Evolutionary conservation across 345 rosid species (phyloP).

Genomic region (Acer negundo): DNA sequence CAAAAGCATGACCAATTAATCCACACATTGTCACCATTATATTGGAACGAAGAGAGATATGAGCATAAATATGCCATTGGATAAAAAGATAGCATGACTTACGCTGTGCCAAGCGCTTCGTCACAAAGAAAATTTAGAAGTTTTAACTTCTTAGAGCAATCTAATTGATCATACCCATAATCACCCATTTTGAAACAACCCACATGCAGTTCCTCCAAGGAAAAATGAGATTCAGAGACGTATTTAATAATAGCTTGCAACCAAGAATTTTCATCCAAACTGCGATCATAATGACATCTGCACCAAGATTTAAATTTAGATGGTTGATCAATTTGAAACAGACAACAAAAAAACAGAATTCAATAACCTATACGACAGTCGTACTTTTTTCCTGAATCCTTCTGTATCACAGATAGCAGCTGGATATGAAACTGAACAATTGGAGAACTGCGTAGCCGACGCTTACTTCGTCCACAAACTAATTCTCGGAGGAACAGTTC

Average conservation of each 20-base stretch:
- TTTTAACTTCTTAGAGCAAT: conserved; percentile 43
- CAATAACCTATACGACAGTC: background rate
- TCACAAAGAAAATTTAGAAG: conserved; percentile 64
- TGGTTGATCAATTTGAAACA: background rate
- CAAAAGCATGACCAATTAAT: background rate
- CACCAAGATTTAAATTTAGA: background rate
- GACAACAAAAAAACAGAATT: background rate
- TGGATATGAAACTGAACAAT: conserved; percentile 55
- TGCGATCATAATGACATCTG: background rate
- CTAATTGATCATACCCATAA: conserved; percentile 44
- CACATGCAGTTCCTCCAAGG: conserved; percentile 34
- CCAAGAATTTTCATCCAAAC: conserved; percentile 60
- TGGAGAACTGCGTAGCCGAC: conserved; percentile 47
- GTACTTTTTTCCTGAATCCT: conserved; percentile 56
- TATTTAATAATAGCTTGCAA: conserved; percentile 44
- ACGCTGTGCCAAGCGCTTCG: conserved; percentile 59
- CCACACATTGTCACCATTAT: background rate
- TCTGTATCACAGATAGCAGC: conserved; percentile 47
- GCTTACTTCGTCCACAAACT: conserved; percentile 44
- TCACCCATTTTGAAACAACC: conserved; percentile 39
- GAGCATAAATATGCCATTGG: background rate
- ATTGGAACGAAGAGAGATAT: background rate
- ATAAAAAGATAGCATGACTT: conserved; percentile 22
- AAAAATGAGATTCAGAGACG: conserved; percentile 37
- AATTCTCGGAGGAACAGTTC: conserved; percentile 65